These are phyloP conservation scores for Xylariaceae sp. DNA, from an alignment of 2,329 filamentous ascomycete species.

Conservation along the genomic window DNA sequence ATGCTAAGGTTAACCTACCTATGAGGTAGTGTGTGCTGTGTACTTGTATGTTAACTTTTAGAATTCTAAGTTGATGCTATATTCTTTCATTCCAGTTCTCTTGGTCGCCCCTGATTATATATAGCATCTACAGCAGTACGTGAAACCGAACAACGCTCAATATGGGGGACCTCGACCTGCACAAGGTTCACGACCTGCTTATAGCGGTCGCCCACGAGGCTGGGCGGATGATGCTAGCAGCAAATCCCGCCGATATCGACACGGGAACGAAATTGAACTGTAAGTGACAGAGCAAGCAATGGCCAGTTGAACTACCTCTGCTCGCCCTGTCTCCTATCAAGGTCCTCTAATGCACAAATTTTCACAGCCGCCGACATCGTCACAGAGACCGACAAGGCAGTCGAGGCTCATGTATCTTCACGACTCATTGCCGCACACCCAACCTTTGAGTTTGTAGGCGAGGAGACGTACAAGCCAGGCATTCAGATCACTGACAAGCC, in stretches of 20 bases:
- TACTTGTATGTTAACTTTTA: too few relatives aligned
- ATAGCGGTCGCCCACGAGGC: slow-evolving; percentile 56
- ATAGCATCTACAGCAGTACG: neutral
- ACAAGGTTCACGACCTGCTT: slow-evolving; percentile 57
- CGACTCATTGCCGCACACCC: slow-evolving; percentile 50
- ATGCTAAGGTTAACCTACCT: too few relatives aligned
- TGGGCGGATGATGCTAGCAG: slow-evolving; percentile 58
- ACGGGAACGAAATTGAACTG: slow-evolving; percentile 62
- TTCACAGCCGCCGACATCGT: slow-evolving; percentile 59
- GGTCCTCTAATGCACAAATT: neutral
- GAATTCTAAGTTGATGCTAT: too few relatives aligned
- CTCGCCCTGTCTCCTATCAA: slow-evolving; percentile 15
- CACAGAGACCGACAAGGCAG: slow-evolving; percentile 61
- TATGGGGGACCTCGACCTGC: slow-evolving; percentile 54
- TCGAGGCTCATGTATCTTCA: slow-evolving; percentile 56
- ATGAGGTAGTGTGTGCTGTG: too few relatives aligned
- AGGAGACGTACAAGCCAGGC: slow-evolving; percentile 70
- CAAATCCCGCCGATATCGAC: slow-evolving; percentile 53
- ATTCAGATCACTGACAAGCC: slow-evolving; percentile 56
- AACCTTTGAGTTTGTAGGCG: slow-evolving; percentile 60
- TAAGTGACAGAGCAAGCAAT: slow-evolving; percentile 28
- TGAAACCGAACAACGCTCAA: neutral
- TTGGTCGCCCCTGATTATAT: neutral
- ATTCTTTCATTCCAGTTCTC: too few relatives aligned
- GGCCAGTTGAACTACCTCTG: slow-evolving; percentile 14